These are phyloP conservation scores for Hypoxylon sp. DNA, from an alignment of 2,329 filamentous ascomycete genomes.

Conservation along the genomic window DNA sequence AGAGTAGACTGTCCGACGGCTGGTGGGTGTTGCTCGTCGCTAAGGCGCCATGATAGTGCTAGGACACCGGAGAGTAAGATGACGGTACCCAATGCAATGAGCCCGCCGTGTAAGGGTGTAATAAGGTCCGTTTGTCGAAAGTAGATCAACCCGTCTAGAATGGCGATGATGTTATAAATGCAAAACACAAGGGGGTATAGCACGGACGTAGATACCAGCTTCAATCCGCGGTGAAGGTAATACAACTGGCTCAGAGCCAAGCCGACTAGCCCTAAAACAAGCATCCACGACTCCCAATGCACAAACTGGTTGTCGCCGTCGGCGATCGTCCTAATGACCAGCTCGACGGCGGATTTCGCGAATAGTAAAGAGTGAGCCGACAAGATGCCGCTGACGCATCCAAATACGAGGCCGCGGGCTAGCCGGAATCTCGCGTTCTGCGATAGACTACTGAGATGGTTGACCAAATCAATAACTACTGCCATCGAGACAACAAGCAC, in stretches of 20 bases:
- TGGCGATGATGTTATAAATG: constrained; percentile 99
- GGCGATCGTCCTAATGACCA: constrained; percentile 87
- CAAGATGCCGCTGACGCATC: constrained; percentile 89
- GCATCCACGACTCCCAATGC: constrained; percentile 94
- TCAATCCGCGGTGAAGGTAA: constrained; percentile 93
- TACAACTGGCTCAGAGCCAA: constrained; percentile 93
- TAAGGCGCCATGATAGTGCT: constrained; percentile 92
- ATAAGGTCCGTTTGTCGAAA: constrained; percentile 90
- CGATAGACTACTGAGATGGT: constrained; percentile 66
- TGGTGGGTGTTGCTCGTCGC: constrained; percentile 78
- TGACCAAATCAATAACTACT: constrained; percentile 70
- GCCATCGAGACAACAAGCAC: constrained; percentile 80
- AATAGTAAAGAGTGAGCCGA: constrained; percentile 94
- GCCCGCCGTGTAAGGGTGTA: constrained; percentile 79
- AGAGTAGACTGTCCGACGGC: constrained; percentile 77
- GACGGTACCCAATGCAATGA: constrained; percentile 88
- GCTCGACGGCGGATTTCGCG: constrained; percentile 95
- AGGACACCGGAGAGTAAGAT: constrained; percentile 91
- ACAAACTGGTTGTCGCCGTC: constrained; percentile 94
- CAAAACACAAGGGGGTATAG: constrained; percentile 98
- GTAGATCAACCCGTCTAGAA: constrained; percentile 96
- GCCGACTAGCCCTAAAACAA: constrained; percentile 83
- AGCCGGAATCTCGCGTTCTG: constrained; percentile 79
- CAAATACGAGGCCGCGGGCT: constrained; percentile 86
- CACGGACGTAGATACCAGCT: constrained; percentile 94